These are phyloP conservation scores for Sarcodon aspratus DNA, from an alignment of 768 basidiomycete genomes.

Conservation along the genomic window DNA sequence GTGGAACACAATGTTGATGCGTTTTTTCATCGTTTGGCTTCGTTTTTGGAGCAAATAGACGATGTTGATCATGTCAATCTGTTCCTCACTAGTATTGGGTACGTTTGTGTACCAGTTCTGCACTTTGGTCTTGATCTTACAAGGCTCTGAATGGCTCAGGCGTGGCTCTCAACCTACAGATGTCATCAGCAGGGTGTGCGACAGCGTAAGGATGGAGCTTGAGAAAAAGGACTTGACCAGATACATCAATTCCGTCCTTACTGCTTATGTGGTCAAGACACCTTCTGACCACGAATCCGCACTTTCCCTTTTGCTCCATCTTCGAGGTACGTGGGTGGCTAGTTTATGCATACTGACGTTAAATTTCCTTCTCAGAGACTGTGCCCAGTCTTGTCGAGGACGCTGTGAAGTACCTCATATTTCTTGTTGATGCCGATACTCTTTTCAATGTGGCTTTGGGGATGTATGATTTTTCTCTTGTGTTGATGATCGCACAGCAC, in stretches of 20 bases:
- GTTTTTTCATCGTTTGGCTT: conserved; percentile 51
- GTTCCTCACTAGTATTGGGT: conserved; percentile 83
- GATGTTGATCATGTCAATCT: conserved; percentile 91
- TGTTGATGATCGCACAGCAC: conserved; percentile 92
- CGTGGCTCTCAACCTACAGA: conserved; percentile 48
- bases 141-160: conserved; percentile 22
- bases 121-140: not conserved
- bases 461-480: conserved; percentile 97
- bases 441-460: conserved; percentile 93
- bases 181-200: conserved; percentile 60
- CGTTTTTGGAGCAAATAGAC: conserved; percentile 75
- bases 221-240: conserved; percentile 60
- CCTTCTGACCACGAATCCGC: conserved; percentile 89
- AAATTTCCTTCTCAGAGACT: conserved; percentile 23
- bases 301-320: conserved; percentile 56
- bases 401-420: conserved; percentile 97
- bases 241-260: conserved; percentile 87
- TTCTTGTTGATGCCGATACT: conserved; percentile 85
- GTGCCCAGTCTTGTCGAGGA: conserved; percentile 81
- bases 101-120: conserved; percentile 9
- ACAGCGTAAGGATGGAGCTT: conserved; percentile 60
- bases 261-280: conserved; percentile 84
- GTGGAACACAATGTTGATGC: conserved; percentile 65
- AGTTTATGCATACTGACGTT: not conserved
- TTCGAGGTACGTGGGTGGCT: conserved; percentile 49